These are phyloP conservation scores for Luffa aegyptiaca DNA, from an alignment of 306 rosid species.

Conservation along the genomic window DNA sequence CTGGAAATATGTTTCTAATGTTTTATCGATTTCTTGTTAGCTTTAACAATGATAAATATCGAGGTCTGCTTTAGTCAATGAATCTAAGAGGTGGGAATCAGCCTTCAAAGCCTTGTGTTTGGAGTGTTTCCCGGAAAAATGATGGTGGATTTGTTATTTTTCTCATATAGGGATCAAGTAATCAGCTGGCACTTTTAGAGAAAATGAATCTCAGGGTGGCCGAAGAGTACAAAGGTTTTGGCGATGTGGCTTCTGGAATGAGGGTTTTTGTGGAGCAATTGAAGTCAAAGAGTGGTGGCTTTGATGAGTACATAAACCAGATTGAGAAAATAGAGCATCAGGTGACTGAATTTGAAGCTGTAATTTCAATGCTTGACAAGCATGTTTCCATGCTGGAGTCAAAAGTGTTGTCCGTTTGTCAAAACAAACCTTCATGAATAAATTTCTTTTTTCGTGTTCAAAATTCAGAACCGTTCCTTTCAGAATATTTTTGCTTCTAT, in stretches of 20 bases:
- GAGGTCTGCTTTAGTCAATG: not conserved
- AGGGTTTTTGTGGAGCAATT: constrained; percentile 82
- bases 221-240: constrained; percentile 72
- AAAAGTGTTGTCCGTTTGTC: constrained; percentile 39
- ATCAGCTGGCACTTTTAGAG: constrained; percentile 75
- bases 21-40: not conserved
- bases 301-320: constrained; percentile 59
- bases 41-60: not conserved
- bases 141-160: not conserved
- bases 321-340: constrained; percentile 72
- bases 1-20: not conserved
- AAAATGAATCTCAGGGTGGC: constrained; percentile 70
- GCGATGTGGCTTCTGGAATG: constrained; percentile 81
- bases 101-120: not conserved
- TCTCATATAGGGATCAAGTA: constrained; percentile 52
- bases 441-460: not conserved
- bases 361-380: constrained; percentile 70
- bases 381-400: constrained; percentile 60
- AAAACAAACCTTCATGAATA: constrained; percentile 15
- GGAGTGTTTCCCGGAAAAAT: not conserved
- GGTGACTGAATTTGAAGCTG: constrained; percentile 83
- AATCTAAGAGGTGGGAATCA: not conserved
- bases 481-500: not conserved
- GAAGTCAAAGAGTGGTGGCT: constrained; percentile 61
- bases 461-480: not conserved